These are phyloP conservation scores for Penicillium sp. DNA, from an alignment of 2,329 filamentous ascomycete genomes.

Conservation along the genomic window DNA sequence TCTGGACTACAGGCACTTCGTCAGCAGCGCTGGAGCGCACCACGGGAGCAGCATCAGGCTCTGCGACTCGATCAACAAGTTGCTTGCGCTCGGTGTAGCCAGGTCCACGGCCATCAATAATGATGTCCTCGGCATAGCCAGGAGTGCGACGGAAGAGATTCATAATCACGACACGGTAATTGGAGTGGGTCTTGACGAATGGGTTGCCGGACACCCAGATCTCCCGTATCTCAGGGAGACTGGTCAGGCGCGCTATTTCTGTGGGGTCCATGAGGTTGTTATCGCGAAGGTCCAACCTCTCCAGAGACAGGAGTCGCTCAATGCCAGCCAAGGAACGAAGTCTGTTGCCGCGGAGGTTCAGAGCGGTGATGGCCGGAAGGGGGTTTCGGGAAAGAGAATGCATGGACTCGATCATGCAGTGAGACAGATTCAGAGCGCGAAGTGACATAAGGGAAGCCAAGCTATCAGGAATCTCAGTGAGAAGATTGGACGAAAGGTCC, in stretches of 20 bases:
- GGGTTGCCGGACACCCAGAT: conserved; percentile 92
- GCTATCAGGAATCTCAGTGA: conserved; percentile 91
- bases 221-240: conserved; percentile 86
- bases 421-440: conserved; percentile 88
- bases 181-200: conserved; percentile 81
- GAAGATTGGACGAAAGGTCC: conserved; percentile 88
- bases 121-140: conserved; percentile 85
- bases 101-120: conserved; percentile 81
- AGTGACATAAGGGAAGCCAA: conserved; percentile 81
- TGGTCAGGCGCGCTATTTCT: conserved; percentile 84
- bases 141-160: conserved; percentile 90
- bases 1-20: conserved; percentile 65
- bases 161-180: conserved; percentile 88
- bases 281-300: conserved; percentile 86
- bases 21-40: conserved; percentile 69
- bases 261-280: conserved; percentile 88
- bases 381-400: conserved; percentile 81
- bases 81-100: conserved; percentile 83
- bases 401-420: conserved; percentile 96
- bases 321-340: conserved; percentile 84
- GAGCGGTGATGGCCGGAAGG: conserved; percentile 85
- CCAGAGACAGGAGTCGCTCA: conserved; percentile 82
- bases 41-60: conserved; percentile 74
- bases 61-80: conserved; percentile 76
- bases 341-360: conserved; percentile 88